Percentiles rank a stretch among this genome's conserved stretches.
These are phyloP conservation scores for Diaporthe citrichinensis DNA, from an alignment of 2,329 filamentous ascomycete genomes.

Conservation along the genomic window DNA sequence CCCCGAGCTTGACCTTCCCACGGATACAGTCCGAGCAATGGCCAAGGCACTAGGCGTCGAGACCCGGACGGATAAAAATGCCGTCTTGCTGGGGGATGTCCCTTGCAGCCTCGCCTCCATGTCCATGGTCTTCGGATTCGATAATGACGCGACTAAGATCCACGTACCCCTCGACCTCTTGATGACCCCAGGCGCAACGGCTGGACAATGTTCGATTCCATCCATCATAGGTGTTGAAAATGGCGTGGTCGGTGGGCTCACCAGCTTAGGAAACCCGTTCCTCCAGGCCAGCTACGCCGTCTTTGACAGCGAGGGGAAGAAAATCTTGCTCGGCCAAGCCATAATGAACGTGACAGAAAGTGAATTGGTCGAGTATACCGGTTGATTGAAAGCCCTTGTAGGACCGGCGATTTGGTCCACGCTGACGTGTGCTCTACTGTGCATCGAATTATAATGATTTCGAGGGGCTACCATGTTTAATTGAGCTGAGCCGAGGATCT, in stretches of 20 bases:
- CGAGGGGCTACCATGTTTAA: too few relatives aligned
- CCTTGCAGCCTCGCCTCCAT: not conserved
- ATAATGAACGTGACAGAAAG: not conserved
- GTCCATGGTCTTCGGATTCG: not conserved
- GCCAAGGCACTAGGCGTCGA: not conserved
- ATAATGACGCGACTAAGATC: constrained; percentile 1
- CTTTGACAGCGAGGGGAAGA: not conserved
- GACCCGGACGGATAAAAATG: not conserved
- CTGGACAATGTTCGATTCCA: constrained; percentile 3
- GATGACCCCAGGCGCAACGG: not conserved
- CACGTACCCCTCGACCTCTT: constrained; percentile 1
- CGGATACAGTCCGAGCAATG: not conserved
- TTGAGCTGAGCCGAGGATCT: too few relatives aligned
- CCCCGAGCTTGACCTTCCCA: not conserved
- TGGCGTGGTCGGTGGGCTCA: not conserved
- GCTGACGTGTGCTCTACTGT: not conserved
- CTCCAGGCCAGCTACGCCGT: not conserved
- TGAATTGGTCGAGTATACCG: not conserved
- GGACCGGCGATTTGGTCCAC: not conserved
- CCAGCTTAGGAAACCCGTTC: not conserved
- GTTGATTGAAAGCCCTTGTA: not conserved
- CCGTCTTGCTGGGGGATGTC: not conserved
- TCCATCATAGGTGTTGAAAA: not conserved
- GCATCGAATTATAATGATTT: too few relatives aligned
- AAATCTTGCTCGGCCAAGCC: not conserved